Conservation (phyloP, 2,329 filamentous ascomycete genomes). For the Verticillium tricorpus region DNA sequence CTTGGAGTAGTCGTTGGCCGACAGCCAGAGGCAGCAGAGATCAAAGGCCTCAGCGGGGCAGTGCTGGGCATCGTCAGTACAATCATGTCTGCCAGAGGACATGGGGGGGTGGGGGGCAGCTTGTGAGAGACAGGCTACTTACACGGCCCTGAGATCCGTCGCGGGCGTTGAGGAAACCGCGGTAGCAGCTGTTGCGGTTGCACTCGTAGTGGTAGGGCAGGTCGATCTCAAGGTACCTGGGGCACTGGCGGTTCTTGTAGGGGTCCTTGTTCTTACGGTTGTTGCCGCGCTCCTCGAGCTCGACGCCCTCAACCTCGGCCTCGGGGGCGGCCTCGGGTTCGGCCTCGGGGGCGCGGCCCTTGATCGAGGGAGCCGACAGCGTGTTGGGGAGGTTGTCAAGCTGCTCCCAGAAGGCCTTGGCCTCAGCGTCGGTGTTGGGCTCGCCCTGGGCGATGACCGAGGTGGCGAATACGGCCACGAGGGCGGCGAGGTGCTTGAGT, state of each 20-base stretch:
- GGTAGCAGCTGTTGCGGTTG: slow-evolving; percentile 11
- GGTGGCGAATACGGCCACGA: neutral
- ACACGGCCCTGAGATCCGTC: slow-evolving; percentile 1
- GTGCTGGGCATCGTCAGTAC: slow-evolving; percentile 4
- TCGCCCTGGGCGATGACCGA: neutral
- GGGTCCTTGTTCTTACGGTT: neutral
- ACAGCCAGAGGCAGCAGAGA: slow-evolving; percentile 10
- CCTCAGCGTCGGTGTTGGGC: neutral
- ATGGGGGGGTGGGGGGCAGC: neutral
- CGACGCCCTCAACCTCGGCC: neutral
- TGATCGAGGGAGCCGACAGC: neutral
- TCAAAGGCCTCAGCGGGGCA: slow-evolving; percentile 8
- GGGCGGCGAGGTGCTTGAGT: neutral
- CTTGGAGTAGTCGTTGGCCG: slow-evolving; percentile 1
- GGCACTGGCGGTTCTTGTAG: slow-evolving; percentile 4
- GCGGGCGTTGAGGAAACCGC: slow-evolving; percentile 6
- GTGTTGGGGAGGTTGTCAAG: neutral
- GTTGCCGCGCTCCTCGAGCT: neutral
- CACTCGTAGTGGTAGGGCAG: slow-evolving; percentile 4
- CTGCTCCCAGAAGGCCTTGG: neutral
- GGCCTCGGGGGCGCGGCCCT: neutral
- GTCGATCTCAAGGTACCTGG: neutral
- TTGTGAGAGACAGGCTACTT: neutral
- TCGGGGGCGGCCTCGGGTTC: neutral
- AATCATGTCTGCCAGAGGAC: neutral